A percentile compares a stretch with the other conserved stretches of the same genome.
Evolutionary conservation across 768 basidiomycete species (phyloP).

Genomic region (Candolleomyces eurysporus): DNA sequence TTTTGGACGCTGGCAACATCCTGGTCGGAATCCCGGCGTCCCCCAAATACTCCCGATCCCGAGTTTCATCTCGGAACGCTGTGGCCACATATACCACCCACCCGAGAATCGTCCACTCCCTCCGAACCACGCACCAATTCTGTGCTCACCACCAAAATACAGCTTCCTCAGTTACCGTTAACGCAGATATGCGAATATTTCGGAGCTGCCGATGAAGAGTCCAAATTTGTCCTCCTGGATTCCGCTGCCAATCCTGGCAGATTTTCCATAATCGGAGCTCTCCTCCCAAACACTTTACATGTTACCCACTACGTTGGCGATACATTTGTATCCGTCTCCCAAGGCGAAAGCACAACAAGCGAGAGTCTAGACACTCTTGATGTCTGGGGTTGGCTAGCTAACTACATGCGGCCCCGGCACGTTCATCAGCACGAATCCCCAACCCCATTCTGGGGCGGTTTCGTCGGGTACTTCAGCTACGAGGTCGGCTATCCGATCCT

Average conservation of each 20-base stretch:
- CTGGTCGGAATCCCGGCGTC: slow-evolving; percentile 50
- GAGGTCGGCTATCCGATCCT: slow-evolving; percentile 69
- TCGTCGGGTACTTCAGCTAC: slow-evolving; percentile 77
- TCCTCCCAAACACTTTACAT: slow-evolving; percentile 51
- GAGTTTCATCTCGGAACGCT: slow-evolving; percentile 41
- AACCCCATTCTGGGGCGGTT: slow-evolving; percentile 82
- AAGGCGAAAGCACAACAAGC: slow-evolving; percentile 29
- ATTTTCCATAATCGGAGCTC: slow-evolving; percentile 68
- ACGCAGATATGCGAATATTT: slow-evolving; percentile 59
- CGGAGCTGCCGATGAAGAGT: slow-evolving; percentile 53
- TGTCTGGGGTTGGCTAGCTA: slow-evolving; percentile 73
- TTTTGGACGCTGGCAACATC: slow-evolving; percentile 68
- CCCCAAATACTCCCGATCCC: slow-evolving; percentile 39
- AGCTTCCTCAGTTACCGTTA: slow-evolving; percentile 40
- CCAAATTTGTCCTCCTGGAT: slow-evolving; percentile 71
- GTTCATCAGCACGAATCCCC: slow-evolving; percentile 47
- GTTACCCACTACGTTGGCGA: slow-evolving; percentile 60
- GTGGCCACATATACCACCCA: slow-evolving; percentile 53
- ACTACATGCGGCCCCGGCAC: slow-evolving; percentile 59
- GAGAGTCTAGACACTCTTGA: slow-evolving; percentile 49
- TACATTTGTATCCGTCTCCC: slow-evolving; percentile 41
- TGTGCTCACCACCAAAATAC: slow-evolving; percentile 34
- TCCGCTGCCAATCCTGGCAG: slow-evolving; percentile 75
- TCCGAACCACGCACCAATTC: slow-evolving; percentile 19
- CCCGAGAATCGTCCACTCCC: slow-evolving; percentile 22